Base-by-base conservation (phyloP, 2,329 filamentous ascomycete species). In the Sclerotinia trifoliorum region DNA sequence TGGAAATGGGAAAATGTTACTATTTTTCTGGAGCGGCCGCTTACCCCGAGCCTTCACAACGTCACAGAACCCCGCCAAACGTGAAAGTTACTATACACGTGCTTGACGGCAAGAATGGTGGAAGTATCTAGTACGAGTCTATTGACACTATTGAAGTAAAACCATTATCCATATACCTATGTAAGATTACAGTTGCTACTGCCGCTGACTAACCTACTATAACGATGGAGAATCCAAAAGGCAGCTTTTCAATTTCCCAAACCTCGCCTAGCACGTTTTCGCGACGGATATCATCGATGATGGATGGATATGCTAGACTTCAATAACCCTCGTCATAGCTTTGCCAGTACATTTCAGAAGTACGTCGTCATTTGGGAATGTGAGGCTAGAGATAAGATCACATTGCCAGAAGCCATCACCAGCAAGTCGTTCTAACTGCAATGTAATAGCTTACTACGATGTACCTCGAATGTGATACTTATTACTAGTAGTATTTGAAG, bases 1-100 rank as follows among this genome's bases (percentile, higher is more conserved):
- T 57, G 35, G 54, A 57, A 42, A 26, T 39, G n/a, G 29, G 6
- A 62, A 42, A 42, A 42, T 42, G 39, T 35, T 35, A 48, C 52
- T 35, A 57, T 24, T 63, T 63, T 52, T 63, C 32, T 39, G 46
- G 19, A 24, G 60, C 60, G 60, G 60, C 54, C 54, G 54, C 29
- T 56, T 32, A 11, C n/a, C 32, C 54, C 54, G 54, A 56, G 29
- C 52, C 32, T n/a, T 24, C 13, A 57, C 17, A 39, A 63, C 60
- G 60, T 63, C 60, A 51, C 46, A 17, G 13, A n/a, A 42, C 32
- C 54, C 32, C 55, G n/a, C 55, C 55, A 24, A 57, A n/a, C 21
- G 13, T 6, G 13, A 42, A 42, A 42, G 39, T 32, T 26, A 32
- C 26, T 54, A 21, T 35, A 35, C 52, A 35, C 19, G 21, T 55